Percentiles rank a stretch among this genome's conserved stretches.
These are phyloP conservation scores for Cladophialophora yegresii DNA, from an alignment of 2,329 filamentous ascomycete species.

Conservation along the genomic window DNA sequence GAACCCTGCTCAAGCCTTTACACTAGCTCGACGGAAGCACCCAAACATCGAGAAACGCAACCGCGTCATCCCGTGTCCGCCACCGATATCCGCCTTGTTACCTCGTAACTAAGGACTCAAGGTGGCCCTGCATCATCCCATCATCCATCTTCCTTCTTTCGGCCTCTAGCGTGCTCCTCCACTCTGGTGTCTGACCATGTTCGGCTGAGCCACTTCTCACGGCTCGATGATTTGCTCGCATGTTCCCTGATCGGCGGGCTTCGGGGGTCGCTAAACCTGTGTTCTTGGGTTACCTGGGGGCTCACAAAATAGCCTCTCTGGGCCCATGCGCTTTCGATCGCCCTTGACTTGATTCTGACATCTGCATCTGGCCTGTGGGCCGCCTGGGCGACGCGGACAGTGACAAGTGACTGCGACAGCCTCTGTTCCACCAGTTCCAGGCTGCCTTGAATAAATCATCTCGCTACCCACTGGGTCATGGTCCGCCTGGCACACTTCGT, in stretches of 20 bases:
- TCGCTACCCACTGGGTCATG: conserved; percentile 5
- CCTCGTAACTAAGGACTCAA: too few species aligned
- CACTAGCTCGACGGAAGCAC: neutral
- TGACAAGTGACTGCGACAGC: conserved; percentile 8
- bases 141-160: neutral
- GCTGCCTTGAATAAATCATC: conserved; percentile 11
- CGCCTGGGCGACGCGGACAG: conserved; percentile 1
- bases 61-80: conserved; percentile 18
- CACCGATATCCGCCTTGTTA: conserved; percentile 2
- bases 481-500: neutral
- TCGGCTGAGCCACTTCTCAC: conserved; percentile 14
- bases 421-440: conserved; percentile 21
- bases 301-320: conserved; percentile 7
- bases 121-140: neutral
- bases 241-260: conserved; percentile 4
- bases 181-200: conserved; percentile 12
- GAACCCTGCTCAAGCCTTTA: conserved; percentile 3
- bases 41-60: conserved; percentile 10
- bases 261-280: conserved; percentile 3
- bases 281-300: conserved; percentile 10
- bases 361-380: conserved; percentile 1
- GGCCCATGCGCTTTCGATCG: conserved; percentile 3
- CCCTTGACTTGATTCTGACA: conserved; percentile 16
- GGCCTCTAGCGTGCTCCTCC: neutral
- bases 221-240: neutral